Percentiles rank a stretch among this genome's conserved stretches.
phyloP scores from a whole-genome alignment of 768 basidiomycete species.

The Suillus ampliporus region DNA sequence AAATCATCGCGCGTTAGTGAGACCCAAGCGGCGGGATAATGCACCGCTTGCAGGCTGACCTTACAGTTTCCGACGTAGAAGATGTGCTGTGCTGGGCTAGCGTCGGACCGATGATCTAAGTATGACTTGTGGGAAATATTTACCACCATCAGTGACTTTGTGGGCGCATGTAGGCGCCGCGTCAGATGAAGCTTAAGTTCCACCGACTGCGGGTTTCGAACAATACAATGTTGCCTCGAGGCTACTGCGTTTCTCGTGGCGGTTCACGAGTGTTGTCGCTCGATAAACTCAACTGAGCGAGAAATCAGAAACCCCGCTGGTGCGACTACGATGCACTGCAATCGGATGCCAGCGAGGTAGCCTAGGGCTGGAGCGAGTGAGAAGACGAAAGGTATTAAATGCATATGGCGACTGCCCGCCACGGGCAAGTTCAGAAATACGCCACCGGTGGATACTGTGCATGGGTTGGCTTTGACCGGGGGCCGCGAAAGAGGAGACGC shows the following conservation, averaged over 20 bases:
- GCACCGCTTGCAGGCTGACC: conserved; percentile 31
- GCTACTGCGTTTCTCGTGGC: conserved; percentile 28
- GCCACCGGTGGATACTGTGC: background rate
- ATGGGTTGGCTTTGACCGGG: background rate
- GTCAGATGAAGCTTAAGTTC: conserved; percentile 6
- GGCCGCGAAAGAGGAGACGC: background rate
- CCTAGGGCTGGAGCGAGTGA: background rate
- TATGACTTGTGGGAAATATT: conserved; percentile 3
- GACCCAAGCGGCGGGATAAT: conserved; percentile 10
- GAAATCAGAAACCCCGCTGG: background rate
- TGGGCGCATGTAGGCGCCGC: conserved; percentile 3
- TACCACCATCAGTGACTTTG: conserved; percentile 11
- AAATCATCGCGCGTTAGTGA: conserved; percentile 20
- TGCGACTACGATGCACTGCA: conserved; percentile 5
- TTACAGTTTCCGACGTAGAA: conserved; percentile 16
- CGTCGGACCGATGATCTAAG: background rate
- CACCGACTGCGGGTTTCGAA: background rate
- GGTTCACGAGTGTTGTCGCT: conserved; percentile 12
- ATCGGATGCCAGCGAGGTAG: background rate
- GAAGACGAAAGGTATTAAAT: background rate
- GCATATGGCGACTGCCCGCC: background rate
- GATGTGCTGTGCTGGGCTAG: conserved; percentile 15
- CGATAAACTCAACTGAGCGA: conserved; percentile 1
- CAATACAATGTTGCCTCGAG: conserved; percentile 30
- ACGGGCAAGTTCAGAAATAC: background rate